These are phyloP conservation scores for Scleroderma bovista DNA, from an alignment of 768 basidiomycete species.

Conservation along the genomic window DNA sequence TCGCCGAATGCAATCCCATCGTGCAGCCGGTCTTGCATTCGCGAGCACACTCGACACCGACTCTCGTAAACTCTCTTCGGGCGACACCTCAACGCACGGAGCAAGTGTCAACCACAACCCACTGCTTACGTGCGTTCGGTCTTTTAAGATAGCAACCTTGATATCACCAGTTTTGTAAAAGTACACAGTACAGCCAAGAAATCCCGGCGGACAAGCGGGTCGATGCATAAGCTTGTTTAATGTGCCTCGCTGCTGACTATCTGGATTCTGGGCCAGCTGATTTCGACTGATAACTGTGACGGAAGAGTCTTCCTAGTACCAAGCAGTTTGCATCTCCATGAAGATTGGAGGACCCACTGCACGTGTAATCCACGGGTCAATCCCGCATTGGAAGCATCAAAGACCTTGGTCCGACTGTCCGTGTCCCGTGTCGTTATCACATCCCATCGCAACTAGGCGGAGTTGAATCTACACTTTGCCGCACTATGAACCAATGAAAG, in stretches of 20 bases:
- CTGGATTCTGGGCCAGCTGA: too few relatives aligned
- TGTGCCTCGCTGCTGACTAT: neutral
- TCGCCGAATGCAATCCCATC: too few relatives aligned
- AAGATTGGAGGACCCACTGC: neutral
- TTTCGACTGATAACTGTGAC: neutral
- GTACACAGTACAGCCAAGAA: too few relatives aligned
- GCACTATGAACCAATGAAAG: neutral
- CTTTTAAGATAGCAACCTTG: too few relatives aligned
- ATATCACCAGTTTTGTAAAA: too few relatives aligned
- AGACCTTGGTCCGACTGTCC: neutral
- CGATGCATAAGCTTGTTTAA: neutral
- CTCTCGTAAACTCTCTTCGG: too few relatives aligned
- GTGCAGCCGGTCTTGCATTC: too few relatives aligned
- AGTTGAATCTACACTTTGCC: conserved; percentile 1
- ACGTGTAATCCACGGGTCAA: neutral
- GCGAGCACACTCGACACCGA: too few relatives aligned
- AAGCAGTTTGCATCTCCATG: neutral
- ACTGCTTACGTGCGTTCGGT: too few relatives aligned
- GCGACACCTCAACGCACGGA: too few relatives aligned
- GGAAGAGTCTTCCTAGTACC: neutral
- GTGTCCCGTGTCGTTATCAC: neutral
- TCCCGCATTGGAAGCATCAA: neutral
- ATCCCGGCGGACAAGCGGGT: too few relatives aligned
- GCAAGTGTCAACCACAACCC: too few relatives aligned
- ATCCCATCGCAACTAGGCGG: neutral